Conservation (phyloP, 192 early-diverging fungal genomes). For the Backusella westeae region DNA sequence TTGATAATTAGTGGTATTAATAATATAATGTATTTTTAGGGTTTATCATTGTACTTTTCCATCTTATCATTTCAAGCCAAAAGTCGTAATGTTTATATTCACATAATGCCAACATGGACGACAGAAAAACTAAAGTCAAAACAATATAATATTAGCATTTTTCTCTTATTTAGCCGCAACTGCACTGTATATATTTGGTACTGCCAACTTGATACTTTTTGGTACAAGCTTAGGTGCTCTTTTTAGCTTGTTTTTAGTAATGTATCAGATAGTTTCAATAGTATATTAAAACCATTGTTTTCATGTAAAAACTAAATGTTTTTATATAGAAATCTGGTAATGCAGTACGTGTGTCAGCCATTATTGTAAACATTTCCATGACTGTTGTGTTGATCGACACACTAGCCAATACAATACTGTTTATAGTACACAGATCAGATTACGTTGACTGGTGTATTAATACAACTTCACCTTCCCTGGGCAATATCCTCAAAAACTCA, state of each 20-base stretch:
- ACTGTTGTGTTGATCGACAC: slow-evolving; percentile 16
- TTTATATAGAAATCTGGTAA: slow-evolving; percentile 14
- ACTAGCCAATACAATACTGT: slow-evolving; percentile 29
- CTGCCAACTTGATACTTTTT: slow-evolving; percentile 9
- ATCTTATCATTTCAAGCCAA: slow-evolving; percentile 29
- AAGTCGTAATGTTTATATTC: slow-evolving; percentile 21
- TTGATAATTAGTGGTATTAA: neutral
- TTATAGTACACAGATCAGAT: slow-evolving; percentile 7
- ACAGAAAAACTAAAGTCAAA: neutral
- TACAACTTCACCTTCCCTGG: neutral
- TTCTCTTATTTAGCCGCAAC: slow-evolving; percentile 6
- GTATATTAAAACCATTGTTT: neutral
- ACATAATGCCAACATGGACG: neutral
- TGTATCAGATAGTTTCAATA: neutral
- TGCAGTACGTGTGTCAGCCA: slow-evolving; percentile 10
- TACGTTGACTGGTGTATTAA: slow-evolving; percentile 22
- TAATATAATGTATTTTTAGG: slow-evolving; percentile 6
- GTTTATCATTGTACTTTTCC: slow-evolving; percentile 32
- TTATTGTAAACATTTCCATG: slow-evolving; percentile 5
- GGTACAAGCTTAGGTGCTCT: slow-evolving; percentile 2
- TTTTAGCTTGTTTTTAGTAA: neutral
- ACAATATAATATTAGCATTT: slow-evolving; percentile 6
- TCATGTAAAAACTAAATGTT: neutral
- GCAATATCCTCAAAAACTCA: neutral
- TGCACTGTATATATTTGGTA: slow-evolving; percentile 3